phyloP scores from a whole-genome alignment of 192 early-diverging fungal species.

The Podila epigama region DNA sequence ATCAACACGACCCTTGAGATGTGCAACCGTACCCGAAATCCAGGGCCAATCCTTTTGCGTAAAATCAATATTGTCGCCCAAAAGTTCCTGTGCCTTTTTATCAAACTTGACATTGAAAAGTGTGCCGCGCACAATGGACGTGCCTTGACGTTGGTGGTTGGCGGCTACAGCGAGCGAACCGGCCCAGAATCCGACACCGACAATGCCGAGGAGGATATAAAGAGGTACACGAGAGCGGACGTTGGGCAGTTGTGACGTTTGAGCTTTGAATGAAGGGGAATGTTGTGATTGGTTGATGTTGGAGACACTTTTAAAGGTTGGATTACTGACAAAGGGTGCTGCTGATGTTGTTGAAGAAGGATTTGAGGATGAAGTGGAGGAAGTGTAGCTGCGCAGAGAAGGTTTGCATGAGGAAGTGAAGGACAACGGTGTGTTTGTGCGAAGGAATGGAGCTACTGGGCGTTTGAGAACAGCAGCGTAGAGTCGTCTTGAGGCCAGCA shows the following conservation, averaged over 20 bases:
- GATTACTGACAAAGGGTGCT: slow-evolving; percentile 12
- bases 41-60: slow-evolving; percentile 61
- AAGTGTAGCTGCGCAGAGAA: not conserved
- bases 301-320: slow-evolving; percentile 34
- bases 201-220: slow-evolving; percentile 42
- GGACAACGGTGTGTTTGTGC: not conserved
- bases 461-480: not conserved
- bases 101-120: slow-evolving; percentile 66
- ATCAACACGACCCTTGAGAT: slow-evolving; percentile 66
- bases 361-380: not conserved
- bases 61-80: slow-evolving; percentile 65
- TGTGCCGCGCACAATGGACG: slow-evolving; percentile 62
- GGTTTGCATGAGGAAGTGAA: not conserved
- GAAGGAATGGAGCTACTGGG: not conserved
- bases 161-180: slow-evolving; percentile 58
- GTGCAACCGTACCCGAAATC: slow-evolving; percentile 68
- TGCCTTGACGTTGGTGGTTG: slow-evolving; percentile 65
- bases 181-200: slow-evolving; percentile 60
- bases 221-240: slow-evolving; percentile 14
- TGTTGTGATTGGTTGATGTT: slow-evolving; percentile 36
- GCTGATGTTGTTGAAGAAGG: not conserved
- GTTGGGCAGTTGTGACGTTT: slow-evolving; percentile 42
- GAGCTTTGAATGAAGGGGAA: slow-evolving; percentile 23
- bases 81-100: slow-evolving; percentile 48
- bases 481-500: slow-evolving; percentile 1